Evolutionary conservation across 148 eudicot genomes (phyloP).

Genomic region (Rhododendron griersonianum): DNA sequence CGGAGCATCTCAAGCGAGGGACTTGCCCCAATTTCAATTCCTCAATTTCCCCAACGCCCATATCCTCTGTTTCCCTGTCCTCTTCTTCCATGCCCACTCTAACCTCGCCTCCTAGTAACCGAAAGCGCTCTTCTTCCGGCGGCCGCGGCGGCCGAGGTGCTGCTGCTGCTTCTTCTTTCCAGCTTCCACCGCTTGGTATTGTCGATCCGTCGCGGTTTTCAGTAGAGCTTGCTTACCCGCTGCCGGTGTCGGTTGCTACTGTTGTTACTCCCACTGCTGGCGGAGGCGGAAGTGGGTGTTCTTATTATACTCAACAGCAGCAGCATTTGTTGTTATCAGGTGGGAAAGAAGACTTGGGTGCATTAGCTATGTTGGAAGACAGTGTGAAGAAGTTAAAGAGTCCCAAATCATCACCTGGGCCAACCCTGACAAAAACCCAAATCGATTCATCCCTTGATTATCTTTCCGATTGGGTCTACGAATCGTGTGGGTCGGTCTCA

Average conservation of each 20-base stretch:
- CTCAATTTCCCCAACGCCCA: slow-evolving; percentile 26
- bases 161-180: slow-evolving; percentile 10
- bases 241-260: slow-evolving; percentile 23
- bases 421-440: slow-evolving; percentile 54
- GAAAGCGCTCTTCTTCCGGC: too few species aligned
- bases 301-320: slow-evolving; percentile 13
- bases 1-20: slow-evolving; percentile 57
- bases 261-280: slow-evolving; percentile 10
- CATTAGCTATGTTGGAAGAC: slow-evolving; percentile 76
- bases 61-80: slow-evolving; percentile 32
- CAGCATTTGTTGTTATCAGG: slow-evolving; percentile 59
- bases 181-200: slow-evolving; percentile 43
- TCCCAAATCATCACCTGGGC: slow-evolving; percentile 62
- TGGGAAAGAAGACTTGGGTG: slow-evolving; percentile 68
- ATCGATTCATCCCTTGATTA: slow-evolving; percentile 55
- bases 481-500: slow-evolving; percentile 76
- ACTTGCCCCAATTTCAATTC: slow-evolving; percentile 77
- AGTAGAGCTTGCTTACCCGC: slow-evolving; percentile 42
- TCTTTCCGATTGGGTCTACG: slow-evolving; percentile 85
- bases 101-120: too few species aligned
- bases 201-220: slow-evolving; percentile 58
- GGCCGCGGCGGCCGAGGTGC: too few species aligned
- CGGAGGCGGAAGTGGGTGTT: slow-evolving; percentile 15
- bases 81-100: slow-evolving; percentile 1
- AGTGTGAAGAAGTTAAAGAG: slow-evolving; percentile 82